Conservation (phyloP, 2,329 filamentous ascomycete genomes). For the Aspergillus sergii region DNA sequence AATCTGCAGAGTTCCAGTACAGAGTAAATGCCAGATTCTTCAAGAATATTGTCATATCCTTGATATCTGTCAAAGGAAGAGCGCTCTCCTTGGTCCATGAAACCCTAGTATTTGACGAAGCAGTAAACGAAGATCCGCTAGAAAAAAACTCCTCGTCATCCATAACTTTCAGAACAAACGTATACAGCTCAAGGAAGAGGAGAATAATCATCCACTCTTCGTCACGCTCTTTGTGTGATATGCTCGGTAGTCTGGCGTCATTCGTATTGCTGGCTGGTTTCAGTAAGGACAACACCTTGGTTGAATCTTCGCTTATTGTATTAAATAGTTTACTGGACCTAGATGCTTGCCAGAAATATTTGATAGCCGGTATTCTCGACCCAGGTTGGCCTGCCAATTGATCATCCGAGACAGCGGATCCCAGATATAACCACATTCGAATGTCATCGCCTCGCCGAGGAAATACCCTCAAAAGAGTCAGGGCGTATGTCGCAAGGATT, state of each 20-base stretch:
- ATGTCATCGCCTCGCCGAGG: constrained; percentile 82
- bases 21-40: constrained; percentile 89
- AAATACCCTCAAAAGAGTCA: constrained; percentile 84
- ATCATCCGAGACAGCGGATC: constrained; percentile 57
- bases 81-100: constrained; percentile 64
- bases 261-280: constrained; percentile 50
- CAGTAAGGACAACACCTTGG: constrained; percentile 60
- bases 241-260: constrained; percentile 22
- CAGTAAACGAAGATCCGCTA: constrained; percentile 50
- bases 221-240: constrained; percentile 46
- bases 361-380: constrained; percentile 65
- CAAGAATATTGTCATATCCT: constrained; percentile 75
- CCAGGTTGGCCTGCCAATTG: constrained; percentile 32
- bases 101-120: constrained; percentile 54
- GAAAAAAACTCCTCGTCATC: constrained; percentile 95
- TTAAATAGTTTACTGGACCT: constrained; percentile 60
- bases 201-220: constrained; percentile 87
- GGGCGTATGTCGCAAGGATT: constrained; percentile 79
- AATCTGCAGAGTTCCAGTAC: constrained; percentile 78
- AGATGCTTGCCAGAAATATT: constrained; percentile 80
- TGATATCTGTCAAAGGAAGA: constrained; percentile 71
- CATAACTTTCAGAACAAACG: constrained; percentile 86
- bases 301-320: constrained; percentile 59
- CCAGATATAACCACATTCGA: constrained; percentile 88
- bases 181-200: constrained; percentile 91